Percentiles rank a stretch among this genome's conserved stretches.
phyloP scores from a whole-genome alignment of 345 rosid genomes.

The Lagerstroemia speciosa region DNA sequence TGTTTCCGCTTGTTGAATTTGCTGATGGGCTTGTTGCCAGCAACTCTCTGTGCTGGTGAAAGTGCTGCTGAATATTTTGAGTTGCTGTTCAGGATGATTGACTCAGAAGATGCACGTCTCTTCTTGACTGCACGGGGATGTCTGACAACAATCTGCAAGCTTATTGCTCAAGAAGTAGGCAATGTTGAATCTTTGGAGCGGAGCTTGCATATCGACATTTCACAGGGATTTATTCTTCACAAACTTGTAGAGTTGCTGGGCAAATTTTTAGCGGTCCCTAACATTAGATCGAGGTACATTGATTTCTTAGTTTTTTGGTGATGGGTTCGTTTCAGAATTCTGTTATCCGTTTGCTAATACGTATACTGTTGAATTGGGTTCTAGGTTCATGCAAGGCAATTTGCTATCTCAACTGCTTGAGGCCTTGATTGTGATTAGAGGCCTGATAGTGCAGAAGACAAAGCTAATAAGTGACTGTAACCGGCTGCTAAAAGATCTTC shows the following conservation, averaged over 20 bases:
- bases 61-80: conserved; percentile 96
- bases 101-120: conserved; percentile 81
- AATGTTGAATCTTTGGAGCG: conserved; percentile 85
- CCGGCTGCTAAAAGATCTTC: conserved; percentile 79
- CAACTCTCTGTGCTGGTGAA: conserved; percentile 88
- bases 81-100: conserved; percentile 84
- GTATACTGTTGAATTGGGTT: conserved; percentile 15
- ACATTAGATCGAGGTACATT: conserved; percentile 76
- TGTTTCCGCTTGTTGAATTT: conserved; percentile 70
- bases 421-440: conserved; percentile 88
- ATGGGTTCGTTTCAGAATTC: conserved; percentile 4
- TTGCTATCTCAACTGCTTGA: conserved; percentile 85
- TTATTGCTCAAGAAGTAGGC: conserved; percentile 82
- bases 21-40: conserved; percentile 71
- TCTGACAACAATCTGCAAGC: conserved; percentile 63
- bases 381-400: conserved; percentile 87
- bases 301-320: neutral
- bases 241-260: conserved; percentile 93
- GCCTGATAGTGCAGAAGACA: conserved; percentile 96
- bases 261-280: conserved; percentile 84
- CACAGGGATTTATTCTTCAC: conserved; percentile 96
- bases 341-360: neutral
- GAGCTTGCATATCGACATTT: conserved; percentile 91
- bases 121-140: conserved; percentile 90
- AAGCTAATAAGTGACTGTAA: conserved; percentile 93